Percentiles rank a stretch among this genome's conserved stretches.
phyloP scores from a whole-genome alignment of 257 asterid genomes.

The Nicotiana tabacum region DNA sequence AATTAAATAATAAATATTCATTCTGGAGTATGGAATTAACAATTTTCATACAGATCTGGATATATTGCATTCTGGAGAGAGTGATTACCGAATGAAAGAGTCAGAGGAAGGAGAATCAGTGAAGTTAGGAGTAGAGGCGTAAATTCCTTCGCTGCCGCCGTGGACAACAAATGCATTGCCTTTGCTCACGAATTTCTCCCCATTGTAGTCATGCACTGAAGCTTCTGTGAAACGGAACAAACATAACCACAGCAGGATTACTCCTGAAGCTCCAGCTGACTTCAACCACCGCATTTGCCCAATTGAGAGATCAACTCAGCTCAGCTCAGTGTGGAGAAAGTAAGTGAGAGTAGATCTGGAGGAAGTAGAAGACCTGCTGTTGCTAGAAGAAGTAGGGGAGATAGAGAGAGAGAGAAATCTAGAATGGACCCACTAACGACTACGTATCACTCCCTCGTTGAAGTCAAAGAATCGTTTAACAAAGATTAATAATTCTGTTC shows the following conservation, averaged over 20 bases:
- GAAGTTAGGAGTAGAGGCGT: conserved; percentile 58
- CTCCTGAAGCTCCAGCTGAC: conserved; percentile 8
- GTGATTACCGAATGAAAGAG: conserved; percentile 70
- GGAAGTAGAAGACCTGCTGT: no score
- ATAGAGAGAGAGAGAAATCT: background rate
- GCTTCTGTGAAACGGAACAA: conserved; percentile 36
- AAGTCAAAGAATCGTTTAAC: no score
- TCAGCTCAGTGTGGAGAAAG: conserved; percentile 11
- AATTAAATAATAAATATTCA: no score
- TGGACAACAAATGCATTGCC: conserved; percentile 91
- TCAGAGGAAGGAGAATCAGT: conserved; percentile 43
- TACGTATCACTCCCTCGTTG: background rate
- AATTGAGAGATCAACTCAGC: conserved; percentile 16
- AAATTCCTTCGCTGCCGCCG: conserved; percentile 95
- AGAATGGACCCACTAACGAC: background rate
- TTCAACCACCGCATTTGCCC: conserved; percentile 11
- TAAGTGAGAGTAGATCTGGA: conserved; percentile 6
- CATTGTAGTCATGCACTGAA: conserved; percentile 76
- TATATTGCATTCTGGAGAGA: background rate
- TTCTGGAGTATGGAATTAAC: no score
- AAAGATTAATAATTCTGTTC: no score
- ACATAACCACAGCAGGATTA: conserved; percentile 8
- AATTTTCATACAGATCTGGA: background rate
- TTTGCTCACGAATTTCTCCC: conserved; percentile 48
- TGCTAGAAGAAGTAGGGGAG: no score